Evolutionary conservation across 2,329 filamentous ascomycete species (phyloP).

Genomic region (Trichophyton simii): DNA sequence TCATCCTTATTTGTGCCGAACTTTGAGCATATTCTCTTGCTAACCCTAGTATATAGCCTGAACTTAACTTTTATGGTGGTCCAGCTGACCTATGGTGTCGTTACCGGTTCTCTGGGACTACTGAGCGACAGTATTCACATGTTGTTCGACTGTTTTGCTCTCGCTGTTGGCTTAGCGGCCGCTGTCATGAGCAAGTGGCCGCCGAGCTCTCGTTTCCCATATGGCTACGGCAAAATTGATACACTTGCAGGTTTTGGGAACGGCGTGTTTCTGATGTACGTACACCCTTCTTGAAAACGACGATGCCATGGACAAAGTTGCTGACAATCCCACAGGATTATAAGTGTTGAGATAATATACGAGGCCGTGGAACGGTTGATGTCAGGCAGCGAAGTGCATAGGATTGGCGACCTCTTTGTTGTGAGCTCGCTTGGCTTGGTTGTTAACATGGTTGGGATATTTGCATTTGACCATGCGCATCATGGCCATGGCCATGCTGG

Average conservation of each 20-base stretch:
- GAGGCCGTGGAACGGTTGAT: constrained; percentile 81
- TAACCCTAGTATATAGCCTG: constrained; percentile 43
- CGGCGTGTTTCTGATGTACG: constrained; percentile 81
- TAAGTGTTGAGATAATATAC: constrained; percentile 91
- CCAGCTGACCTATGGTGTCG: constrained; percentile 84
- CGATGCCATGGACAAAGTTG: not conserved
- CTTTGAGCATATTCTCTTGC: not conserved
- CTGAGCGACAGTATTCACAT: constrained; percentile 97
- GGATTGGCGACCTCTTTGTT: constrained; percentile 73
- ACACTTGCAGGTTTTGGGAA: constrained; percentile 94
- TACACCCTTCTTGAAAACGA: not conserved
- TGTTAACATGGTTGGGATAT: constrained; percentile 86
- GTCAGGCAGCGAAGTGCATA: constrained; percentile 70
- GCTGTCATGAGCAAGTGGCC: constrained; percentile 96
- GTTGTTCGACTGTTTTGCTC: constrained; percentile 94
- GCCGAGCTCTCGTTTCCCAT: constrained; percentile 75
- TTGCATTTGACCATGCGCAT: constrained; percentile 63
- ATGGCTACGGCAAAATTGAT: constrained; percentile 94
- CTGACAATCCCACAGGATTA: constrained; percentile 46
- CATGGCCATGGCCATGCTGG: constrained; percentile 34
- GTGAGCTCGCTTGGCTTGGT: constrained; percentile 76
- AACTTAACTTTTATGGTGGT: constrained; percentile 94
- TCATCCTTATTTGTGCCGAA: no score
- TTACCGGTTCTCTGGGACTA: constrained; percentile 87
- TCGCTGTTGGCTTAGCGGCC: constrained; percentile 79